Evolutionary conservation across 2,329 filamentous ascomycete genomes (phyloP).

Genomic region (Paracoccidioides brasiliensis): DNA sequence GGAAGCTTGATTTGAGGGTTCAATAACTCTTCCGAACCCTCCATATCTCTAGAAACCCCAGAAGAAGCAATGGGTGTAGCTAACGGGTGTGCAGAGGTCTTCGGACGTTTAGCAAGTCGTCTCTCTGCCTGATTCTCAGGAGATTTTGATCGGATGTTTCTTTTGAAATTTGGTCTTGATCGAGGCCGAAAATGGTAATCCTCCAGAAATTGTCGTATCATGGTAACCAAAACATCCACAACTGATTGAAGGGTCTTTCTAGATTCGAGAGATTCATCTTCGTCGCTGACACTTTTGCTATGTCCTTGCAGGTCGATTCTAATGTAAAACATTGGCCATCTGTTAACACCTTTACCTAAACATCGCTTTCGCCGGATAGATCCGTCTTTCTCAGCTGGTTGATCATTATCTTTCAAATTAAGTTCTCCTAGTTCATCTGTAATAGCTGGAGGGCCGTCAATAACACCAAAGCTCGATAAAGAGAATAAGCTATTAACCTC

Average conservation of each 20-base stretch:
- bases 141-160: neutral
- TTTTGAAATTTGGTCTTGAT: slow-evolving; percentile 12
- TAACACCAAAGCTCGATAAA: slow-evolving; percentile 60
- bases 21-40: slow-evolving; percentile 17
- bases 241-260: slow-evolving; percentile 42
- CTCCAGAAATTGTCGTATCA: slow-evolving; percentile 62
- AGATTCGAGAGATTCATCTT: slow-evolving; percentile 18
- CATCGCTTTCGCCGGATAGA: slow-evolving; percentile 35
- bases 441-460: slow-evolving; percentile 34
- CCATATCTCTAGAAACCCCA: neutral
- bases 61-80: neutral
- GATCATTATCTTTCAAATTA: slow-evolving; percentile 21
- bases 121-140: neutral
- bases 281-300: slow-evolving; percentile 27
- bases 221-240: slow-evolving; percentile 51
- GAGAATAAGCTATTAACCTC: slow-evolving; percentile 66
- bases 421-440: slow-evolving; percentile 25
- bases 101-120: neutral
- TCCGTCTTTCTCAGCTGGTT: slow-evolving; percentile 1
- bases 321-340: slow-evolving; percentile 84
- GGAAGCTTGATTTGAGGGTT: slow-evolving; percentile 20
- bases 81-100: slow-evolving; percentile 3
- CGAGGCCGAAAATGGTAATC: slow-evolving; percentile 55
- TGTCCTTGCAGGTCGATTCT: slow-evolving; percentile 41
- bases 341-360: slow-evolving; percentile 53